Evolutionary conservation across 1,284 basidiomycete genomes (phyloP).

Genomic region (Earliella scabrosa): DNA sequence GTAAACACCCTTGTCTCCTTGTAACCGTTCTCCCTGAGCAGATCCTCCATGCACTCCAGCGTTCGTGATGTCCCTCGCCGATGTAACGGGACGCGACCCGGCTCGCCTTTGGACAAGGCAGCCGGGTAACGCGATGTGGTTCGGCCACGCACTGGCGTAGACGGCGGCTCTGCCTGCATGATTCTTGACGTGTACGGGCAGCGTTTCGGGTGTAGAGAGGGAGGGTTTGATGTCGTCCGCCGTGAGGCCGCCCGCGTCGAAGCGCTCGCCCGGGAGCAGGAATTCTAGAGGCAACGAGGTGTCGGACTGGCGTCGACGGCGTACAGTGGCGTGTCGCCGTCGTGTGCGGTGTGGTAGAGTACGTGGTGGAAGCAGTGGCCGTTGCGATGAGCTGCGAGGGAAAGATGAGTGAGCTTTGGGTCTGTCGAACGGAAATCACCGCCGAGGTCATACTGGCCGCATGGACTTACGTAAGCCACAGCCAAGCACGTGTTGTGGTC

Average conservation of each 20-base stretch:
- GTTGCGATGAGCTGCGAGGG: constrained; percentile 10
- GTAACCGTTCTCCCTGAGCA: constrained; percentile 85
- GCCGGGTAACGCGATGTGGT: constrained; percentile 53
- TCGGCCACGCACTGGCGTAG: constrained; percentile 37
- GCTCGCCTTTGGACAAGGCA: constrained; percentile 42
- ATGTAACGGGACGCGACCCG: constrained; percentile 67
- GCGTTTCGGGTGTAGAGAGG: neutral
- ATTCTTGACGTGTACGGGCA: neutral
- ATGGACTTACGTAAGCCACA: constrained; percentile 16
- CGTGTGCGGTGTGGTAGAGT: neutral
- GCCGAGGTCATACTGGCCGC: constrained; percentile 7
- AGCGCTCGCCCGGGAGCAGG: constrained; percentile 8
- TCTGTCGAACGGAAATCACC: constrained; percentile 14
- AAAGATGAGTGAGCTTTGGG: constrained; percentile 17
- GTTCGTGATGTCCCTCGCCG: constrained; percentile 76
- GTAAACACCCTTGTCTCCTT: constrained; percentile 89
- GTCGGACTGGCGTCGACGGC: constrained; percentile 1
- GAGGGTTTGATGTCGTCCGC: constrained; percentile 1
- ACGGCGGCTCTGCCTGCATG: constrained; percentile 22
- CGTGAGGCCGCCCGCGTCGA: constrained; percentile 1
- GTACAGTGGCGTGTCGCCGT: neutral
- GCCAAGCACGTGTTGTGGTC: no score
- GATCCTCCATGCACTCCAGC: constrained; percentile 82
- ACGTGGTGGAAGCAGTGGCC: constrained; percentile 1
- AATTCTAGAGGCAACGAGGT: neutral